Percentiles rank a stretch among this genome's conserved stretches.
These are phyloP conservation scores for Ophiostoma himal-ulmi DNA, from an alignment of 2,329 filamentous ascomycete species.

Conservation along the genomic window DNA sequence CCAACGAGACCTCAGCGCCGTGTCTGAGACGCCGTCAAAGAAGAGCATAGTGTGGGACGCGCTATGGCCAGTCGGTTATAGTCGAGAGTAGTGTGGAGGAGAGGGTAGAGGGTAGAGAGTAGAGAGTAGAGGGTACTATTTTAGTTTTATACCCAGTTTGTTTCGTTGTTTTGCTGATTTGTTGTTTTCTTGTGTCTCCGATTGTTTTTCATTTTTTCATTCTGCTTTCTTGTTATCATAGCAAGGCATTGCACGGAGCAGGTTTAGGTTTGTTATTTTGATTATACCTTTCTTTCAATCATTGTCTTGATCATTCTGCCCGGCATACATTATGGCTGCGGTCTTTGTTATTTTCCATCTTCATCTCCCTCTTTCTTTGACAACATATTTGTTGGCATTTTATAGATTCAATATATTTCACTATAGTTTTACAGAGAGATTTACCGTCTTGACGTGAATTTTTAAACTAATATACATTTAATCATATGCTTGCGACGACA, in stretches of 20 bases:
- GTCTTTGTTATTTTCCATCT: background rate
- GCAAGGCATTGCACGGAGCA: slow-evolving; percentile 2
- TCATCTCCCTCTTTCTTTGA: background rate
- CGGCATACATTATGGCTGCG: background rate
- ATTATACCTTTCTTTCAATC: background rate
- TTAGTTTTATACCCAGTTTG: slow-evolving; percentile 5
- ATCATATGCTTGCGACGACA: background rate
- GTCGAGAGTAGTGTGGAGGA: background rate
- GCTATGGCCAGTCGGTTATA: slow-evolving; percentile 40
- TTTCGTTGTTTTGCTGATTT: background rate
- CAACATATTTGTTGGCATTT: background rate
- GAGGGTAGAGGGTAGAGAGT: background rate
- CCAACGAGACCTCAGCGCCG: slow-evolving; percentile 38
- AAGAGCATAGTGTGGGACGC: slow-evolving; percentile 57
- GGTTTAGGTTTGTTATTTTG: slow-evolving; percentile 9
- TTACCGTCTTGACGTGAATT: background rate
- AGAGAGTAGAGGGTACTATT: background rate
- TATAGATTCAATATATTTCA: background rate
- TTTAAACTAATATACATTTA: background rate
- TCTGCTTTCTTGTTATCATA: slow-evolving; percentile 4
- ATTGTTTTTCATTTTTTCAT: background rate
- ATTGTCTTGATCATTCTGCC: background rate
- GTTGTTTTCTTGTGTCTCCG: slow-evolving; percentile 27
- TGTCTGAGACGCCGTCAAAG: slow-evolving; percentile 39
- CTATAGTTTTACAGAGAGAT: background rate